phyloP scores from a whole-genome alignment of 805 yeast species.

The Candida berthetii region DNA sequence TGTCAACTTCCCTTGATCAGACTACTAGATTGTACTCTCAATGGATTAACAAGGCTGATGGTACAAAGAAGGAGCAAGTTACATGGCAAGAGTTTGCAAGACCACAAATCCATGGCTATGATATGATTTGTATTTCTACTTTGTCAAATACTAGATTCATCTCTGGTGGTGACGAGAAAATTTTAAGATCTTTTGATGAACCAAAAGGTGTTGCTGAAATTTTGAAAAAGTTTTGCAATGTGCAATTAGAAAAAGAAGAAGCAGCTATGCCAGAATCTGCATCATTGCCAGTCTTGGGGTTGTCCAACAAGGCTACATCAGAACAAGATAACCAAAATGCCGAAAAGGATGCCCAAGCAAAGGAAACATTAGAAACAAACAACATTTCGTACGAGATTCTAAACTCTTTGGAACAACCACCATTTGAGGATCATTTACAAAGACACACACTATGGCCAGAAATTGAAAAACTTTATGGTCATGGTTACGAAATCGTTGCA shows the following conservation, averaged over 20 bases:
- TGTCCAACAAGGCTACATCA: slow-evolving; percentile 82
- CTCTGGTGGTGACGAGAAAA: slow-evolving; percentile 95
- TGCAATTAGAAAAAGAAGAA: slow-evolving; percentile 23
- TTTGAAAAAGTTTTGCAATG: slow-evolving; percentile 47
- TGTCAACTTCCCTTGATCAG: slow-evolving; percentile 85
- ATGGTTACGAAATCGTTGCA: slow-evolving; percentile 89
- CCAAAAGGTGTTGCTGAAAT: slow-evolving; percentile 72
- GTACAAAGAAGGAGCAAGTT: slow-evolving; percentile 17
- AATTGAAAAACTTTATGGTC: slow-evolving; percentile 90
- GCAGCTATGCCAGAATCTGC: slow-evolving; percentile 70
- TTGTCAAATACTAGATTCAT: slow-evolving; percentile 61
- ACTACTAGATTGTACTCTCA: slow-evolving; percentile 81
- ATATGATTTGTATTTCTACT: slow-evolving; percentile 76
- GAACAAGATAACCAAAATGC: slow-evolving; percentile 23
- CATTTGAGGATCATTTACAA: slow-evolving; percentile 87
- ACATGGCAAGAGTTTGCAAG: slow-evolving; percentile 92
- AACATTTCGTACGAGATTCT: slow-evolving; percentile 42
- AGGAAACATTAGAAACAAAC: slow-evolving; percentile 26
- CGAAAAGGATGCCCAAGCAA: slow-evolving; percentile 21
- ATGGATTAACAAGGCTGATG: slow-evolving; percentile 37
- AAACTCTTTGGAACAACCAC: slow-evolving; percentile 48
- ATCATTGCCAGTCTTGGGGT: slow-evolving; percentile 85
- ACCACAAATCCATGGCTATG: slow-evolving; percentile 98
- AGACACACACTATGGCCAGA: slow-evolving; percentile 95
- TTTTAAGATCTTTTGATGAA: slow-evolving; percentile 80